Base-by-base conservation (phyloP, 345 rosid genomes). In the Rhodomyrtus tomentosa region DNA sequence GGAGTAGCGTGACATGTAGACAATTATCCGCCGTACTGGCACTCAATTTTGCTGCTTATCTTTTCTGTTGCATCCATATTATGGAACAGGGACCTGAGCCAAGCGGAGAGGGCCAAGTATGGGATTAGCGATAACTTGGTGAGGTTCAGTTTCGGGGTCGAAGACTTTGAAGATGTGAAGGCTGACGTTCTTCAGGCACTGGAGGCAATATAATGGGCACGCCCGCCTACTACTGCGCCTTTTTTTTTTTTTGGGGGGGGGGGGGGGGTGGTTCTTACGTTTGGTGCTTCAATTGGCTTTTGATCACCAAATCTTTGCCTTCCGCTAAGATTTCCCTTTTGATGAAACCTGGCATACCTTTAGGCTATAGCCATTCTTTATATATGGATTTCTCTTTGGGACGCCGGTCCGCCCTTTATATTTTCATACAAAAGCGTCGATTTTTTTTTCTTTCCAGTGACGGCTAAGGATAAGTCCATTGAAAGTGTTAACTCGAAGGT, bases 81-180 rank as follows among this genome's bases (percentile, higher is more conserved):
- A 68, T 54, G 83, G 59, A 82, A 84, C 89, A 96, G 99, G 99
- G 99, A 97, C 90, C 98, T 97, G 88, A 55, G 89, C 45, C 98
- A 85, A 84, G 55, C 93, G 25, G 95, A 95, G 90, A 92, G 99
- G 87, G 92, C 84, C 3, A 94, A 90, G 89, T 95, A 92, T 32
- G 98, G 98, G 86, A 97, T 97, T 36, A 91, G 83, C 92, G 99
- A 97, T 82, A 97, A 95, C 92, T 85, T 97, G 95, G 92, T 97
- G 79, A 93, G 99, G 53, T 97, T 97, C 90, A 95, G 99, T 91
- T 95, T 95, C 81, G 99, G 99, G 80, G 95, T 95, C 36, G 99
- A 97, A 90, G 99, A 91, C 91, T 94, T 97, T 1, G 92, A 97
- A 83, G 99, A 97, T 88, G 55, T 97, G 91, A 92, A 95, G 93